phyloP scores from a whole-genome alignment of 805 yeast genomes.

The Zygoascus bituminiphila region DNA sequence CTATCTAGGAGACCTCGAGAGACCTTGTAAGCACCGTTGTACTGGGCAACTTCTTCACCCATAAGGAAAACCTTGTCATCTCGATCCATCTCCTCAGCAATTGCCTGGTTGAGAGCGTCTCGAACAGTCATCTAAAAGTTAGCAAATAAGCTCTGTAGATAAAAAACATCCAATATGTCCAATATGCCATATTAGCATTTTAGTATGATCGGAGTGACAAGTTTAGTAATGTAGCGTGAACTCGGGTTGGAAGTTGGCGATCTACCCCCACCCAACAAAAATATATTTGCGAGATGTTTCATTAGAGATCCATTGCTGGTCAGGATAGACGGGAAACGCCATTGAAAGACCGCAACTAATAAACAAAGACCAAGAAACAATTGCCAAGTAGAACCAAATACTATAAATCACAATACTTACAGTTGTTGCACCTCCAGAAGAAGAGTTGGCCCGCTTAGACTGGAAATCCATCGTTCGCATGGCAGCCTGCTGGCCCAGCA shows the following conservation, averaged over 20 bases:
- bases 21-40: constrained; percentile 98
- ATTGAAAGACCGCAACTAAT: not conserved
- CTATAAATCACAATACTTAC: constrained; percentile 16
- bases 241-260: too few relatives aligned
- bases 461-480: constrained; percentile 25
- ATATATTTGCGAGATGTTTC: not conserved
- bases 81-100: constrained; percentile 95
- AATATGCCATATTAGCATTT: too few relatives aligned
- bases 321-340: not conserved
- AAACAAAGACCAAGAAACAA: not conserved
- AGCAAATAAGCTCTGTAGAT: not conserved
- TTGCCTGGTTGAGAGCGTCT: constrained; percentile 90
- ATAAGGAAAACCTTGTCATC: constrained; percentile 89
- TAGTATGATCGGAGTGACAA: too few relatives aligned
- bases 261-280: not conserved
- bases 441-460: constrained; percentile 19
- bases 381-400: not conserved
- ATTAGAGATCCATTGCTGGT: not conserved
- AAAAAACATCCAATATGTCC: too few relatives aligned
- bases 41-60: constrained; percentile 99
- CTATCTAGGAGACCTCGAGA: constrained; percentile 92
- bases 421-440: constrained; percentile 27
- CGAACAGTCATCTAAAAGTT: constrained; percentile 66
- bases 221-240: too few relatives aligned
- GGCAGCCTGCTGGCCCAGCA: constrained; percentile 24